Evolutionary conservation across 192 early-diverging fungal genomes (phyloP).

Genomic region (Rhizophagus prolifer): DNA sequence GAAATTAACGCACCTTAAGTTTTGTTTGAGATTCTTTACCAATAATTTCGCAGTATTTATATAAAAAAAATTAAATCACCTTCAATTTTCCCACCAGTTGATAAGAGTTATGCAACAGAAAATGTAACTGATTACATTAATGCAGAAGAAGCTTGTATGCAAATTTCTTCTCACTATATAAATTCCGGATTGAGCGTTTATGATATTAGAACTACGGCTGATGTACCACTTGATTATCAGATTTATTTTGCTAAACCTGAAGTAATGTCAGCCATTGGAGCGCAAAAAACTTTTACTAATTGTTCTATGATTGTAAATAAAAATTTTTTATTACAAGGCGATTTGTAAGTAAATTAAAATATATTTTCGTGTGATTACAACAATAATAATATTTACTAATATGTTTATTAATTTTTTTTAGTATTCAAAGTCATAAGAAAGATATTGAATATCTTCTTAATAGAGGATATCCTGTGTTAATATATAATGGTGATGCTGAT

Average conservation of each 20-base stretch:
- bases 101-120: not conserved
- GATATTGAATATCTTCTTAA: too few relatives aligned
- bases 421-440: constrained; percentile 53
- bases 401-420: constrained; percentile 24
- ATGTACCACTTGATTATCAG: constrained; percentile 63
- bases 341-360: constrained; percentile 37
- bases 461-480: constrained; percentile 53
- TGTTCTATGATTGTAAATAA: constrained; percentile 52
- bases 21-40: too few relatives aligned
- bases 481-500: constrained; percentile 82
- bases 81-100: not conserved
- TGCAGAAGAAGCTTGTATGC: constrained; percentile 40
- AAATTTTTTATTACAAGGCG: constrained; percentile 44
- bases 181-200: constrained; percentile 54
- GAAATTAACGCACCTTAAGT: not conserved
- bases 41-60: not conserved
- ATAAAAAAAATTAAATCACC: not conserved
- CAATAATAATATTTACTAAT: too few relatives aligned
- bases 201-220: constrained; percentile 67
- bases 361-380: too few relatives aligned
- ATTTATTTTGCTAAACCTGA: constrained; percentile 50
- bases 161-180: not conserved
- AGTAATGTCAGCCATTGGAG: constrained; percentile 57
- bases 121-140: constrained; percentile 22
- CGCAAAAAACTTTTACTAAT: constrained; percentile 44